These are phyloP conservation scores for Russula brevipes DNA, from an alignment of 768 basidiomycete species.

Conservation along the genomic window DNA sequence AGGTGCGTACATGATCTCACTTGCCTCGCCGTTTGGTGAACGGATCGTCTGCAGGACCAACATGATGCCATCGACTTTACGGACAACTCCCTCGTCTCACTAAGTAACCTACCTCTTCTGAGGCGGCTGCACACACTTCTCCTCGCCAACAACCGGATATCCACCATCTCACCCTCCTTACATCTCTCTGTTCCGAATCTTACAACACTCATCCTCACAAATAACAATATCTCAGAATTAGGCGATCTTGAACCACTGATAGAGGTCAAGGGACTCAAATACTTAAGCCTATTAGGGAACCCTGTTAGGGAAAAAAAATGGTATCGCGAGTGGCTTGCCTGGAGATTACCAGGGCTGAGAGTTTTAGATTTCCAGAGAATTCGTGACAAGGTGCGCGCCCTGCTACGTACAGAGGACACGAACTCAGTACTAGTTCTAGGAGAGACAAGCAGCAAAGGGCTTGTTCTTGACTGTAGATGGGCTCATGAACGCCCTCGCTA, in stretches of 20 bases:
- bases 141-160: constrained; percentile 86
- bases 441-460: constrained; percentile 66
- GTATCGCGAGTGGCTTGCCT: constrained; percentile 95
- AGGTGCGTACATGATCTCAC: constrained; percentile 42
- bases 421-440: constrained; percentile 42
- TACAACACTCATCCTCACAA: constrained; percentile 74
- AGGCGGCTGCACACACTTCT: constrained; percentile 79
- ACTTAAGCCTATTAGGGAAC: constrained; percentile 72
- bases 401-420: constrained; percentile 23
- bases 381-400: constrained; percentile 80
- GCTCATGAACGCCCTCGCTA: constrained; percentile 73
- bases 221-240: constrained; percentile 73
- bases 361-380: constrained; percentile 95
- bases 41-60: constrained; percentile 57
- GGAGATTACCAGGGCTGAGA: constrained; percentile 79
- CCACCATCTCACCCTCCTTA: constrained; percentile 75
- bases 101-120: constrained; percentile 83
- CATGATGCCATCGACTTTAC: constrained; percentile 93
- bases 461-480: constrained; percentile 80
- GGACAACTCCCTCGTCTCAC: constrained; percentile 77
- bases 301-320: constrained; percentile 89
- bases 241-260: constrained; percentile 83
- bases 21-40: constrained; percentile 10
- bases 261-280: constrained; percentile 68
- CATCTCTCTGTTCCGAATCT: constrained; percentile 82